Evolutionary conservation across 805 yeast species (phyloP), one percentile per base, ranked within the genome.

Genomic region (Kodamaea fukazawae): DNA sequence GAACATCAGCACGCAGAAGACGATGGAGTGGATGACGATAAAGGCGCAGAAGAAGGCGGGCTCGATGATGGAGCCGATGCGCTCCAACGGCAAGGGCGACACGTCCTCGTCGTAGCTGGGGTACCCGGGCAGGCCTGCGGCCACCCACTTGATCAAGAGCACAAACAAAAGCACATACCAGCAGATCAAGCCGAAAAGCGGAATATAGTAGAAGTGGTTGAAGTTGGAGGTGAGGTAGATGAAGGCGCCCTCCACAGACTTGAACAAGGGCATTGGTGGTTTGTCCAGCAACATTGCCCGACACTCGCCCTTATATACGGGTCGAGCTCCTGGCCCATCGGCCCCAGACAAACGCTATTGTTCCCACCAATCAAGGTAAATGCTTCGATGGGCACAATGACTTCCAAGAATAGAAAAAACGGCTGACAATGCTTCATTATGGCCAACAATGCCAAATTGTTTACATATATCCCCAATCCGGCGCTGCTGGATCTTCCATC

Each of bases 201-300:
- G 61, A 22, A 56, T 48, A 30, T 44, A 49, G 36, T 54, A 55
- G 40, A 55, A 56, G 30, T 55, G 61, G 40, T 56, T 54, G 43
- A 56, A 56, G 17, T 43, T 50, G 28, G 55, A 48, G 1, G 58
- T 55, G 12, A 51, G 23, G 16, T 37, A 38, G 13, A 41, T 40
- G 36, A 48, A 41, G 17, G 36, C 31, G 8, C 42, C 34, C 15
- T 43, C 43, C 8, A 50, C 15, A 15, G 23, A 20, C 7, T 20
- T 8, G 7, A 5, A 20, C 7, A 20, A 20, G 5, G 7, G 23
- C 23, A 20, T 20, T 20, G 23, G 8, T 8, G 8, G 8, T 20
- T 20, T 20, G 23, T n/a, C n/a, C n/a, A n/a, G n/a, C n/a, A n/a
- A n/a, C n/a, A n/a, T n/a, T n/a, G n/a, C n/a, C n/a, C n/a, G n/a